Conservation (phyloP, 139 green algal species). For the Chlorella vulgaris region DNA sequence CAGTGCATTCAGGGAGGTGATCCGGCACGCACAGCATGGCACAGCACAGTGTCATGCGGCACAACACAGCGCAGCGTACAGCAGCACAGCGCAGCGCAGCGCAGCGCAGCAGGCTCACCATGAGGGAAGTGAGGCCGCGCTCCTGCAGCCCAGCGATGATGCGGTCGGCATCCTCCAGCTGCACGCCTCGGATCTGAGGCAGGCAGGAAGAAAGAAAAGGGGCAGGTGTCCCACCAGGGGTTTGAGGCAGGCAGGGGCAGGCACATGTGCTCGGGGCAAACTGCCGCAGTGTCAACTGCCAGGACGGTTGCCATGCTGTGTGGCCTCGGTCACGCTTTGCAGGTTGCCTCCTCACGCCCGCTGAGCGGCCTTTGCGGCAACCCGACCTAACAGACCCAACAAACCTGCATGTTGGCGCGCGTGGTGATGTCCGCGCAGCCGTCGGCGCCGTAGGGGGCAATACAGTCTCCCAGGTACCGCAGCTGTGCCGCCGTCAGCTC, state of each 20-base stretch:
- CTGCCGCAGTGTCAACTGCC: too few species aligned
- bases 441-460: slow-evolving; percentile 81
- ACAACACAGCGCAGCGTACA: too few species aligned
- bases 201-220: neutral
- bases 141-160: slow-evolving; percentile 70
- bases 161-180: slow-evolving; percentile 67
- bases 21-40: too few species aligned
- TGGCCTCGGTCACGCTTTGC: too few species aligned
- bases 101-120: slow-evolving; percentile 54
- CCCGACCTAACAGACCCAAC: neutral
- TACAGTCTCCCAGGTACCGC: slow-evolving; percentile 65
- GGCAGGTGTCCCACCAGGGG: too few species aligned
- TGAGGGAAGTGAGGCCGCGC: slow-evolving; percentile 79
- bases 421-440: slow-evolving; percentile 98
- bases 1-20: too few species aligned
- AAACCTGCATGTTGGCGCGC: slow-evolving; percentile 89
- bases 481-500: slow-evolving; percentile 83
- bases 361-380: neutral
- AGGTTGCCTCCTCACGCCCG: too few species aligned
- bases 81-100: too few species aligned
- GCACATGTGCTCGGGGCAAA: too few species aligned
- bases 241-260: too few species aligned
- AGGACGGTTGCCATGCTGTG: too few species aligned
- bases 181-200: slow-evolving; percentile 83
- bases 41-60: too few species aligned